Evolutionary conservation across 78 protist species (phyloP).

Genomic region (Blattamonas nauphoetae): DNA sequence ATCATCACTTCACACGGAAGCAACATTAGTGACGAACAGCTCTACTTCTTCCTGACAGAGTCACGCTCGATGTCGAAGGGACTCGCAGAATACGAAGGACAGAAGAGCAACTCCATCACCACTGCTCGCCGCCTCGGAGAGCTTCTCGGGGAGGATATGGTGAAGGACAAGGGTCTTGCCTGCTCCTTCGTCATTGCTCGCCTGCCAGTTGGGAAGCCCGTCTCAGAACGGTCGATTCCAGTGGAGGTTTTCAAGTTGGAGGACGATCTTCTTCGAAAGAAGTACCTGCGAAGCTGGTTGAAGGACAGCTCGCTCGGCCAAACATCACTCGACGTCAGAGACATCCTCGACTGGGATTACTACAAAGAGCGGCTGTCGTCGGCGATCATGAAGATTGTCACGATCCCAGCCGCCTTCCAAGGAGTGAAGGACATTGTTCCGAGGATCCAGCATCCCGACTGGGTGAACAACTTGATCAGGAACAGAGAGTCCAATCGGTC

Average conservation of each 20-base stretch:
- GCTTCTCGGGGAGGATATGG: conserved; percentile 73
- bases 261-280: neutral
- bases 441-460: conserved; percentile 88
- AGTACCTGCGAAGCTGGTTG: neutral
- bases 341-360: conserved; percentile 89
- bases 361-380: conserved; percentile 64
- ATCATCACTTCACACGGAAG: conserved; percentile 58
- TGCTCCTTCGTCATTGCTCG: conserved; percentile 72
- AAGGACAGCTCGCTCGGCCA: neutral
- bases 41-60: conserved; percentile 77
- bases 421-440: conserved; percentile 77
- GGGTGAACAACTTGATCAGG: conserved; percentile 61
- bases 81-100: conserved; percentile 69
- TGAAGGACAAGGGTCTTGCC: conserved; percentile 75
- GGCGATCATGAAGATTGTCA: conserved; percentile 83
- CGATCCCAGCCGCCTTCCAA: conserved; percentile 94
- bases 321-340: conserved; percentile 34
- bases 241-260: conserved; percentile 65
- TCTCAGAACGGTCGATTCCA: conserved; percentile 87
- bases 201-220: conserved; percentile 76
- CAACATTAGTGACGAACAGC: conserved; percentile 57
- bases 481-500: neutral
- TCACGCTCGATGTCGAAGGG: conserved; percentile 59
- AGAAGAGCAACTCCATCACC: conserved; percentile 60
- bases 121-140: conserved; percentile 65